These are phyloP conservation scores for Mucor saturninus DNA, from an alignment of 371 early-diverging fungal genomes.

Conservation along the genomic window DNA sequence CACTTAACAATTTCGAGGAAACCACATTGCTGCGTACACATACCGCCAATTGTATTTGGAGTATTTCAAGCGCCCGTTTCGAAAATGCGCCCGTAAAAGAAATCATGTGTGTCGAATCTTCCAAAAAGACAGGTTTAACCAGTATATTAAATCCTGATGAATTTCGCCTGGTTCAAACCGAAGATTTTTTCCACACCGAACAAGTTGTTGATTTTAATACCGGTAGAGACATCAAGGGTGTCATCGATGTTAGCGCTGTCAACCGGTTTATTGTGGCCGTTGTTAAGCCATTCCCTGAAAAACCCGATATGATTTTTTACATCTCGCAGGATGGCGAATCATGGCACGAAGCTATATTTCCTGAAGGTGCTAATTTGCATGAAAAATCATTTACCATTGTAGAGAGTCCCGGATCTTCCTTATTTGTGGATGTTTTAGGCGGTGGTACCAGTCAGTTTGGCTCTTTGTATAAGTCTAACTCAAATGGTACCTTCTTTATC, in stretches of 20 bases:
- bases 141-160: slow-evolving; percentile 51
- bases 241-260: slow-evolving; percentile 67
- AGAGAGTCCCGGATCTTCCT: slow-evolving; percentile 66
- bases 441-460: slow-evolving; percentile 57
- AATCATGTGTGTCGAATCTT: slow-evolving; percentile 72
- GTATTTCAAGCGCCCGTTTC: slow-evolving; percentile 55
- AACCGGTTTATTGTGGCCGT: slow-evolving; percentile 75
- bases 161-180: slow-evolving; percentile 62
- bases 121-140: slow-evolving; percentile 39
- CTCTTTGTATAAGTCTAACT: slow-evolving; percentile 83
- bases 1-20: slow-evolving; percentile 67
- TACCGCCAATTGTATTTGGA: slow-evolving; percentile 74
- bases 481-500: slow-evolving; percentile 88
- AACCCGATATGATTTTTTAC: slow-evolving; percentile 60
- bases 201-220: slow-evolving; percentile 52
- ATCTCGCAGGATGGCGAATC: slow-evolving; percentile 64
- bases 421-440: slow-evolving; percentile 69
- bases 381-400: slow-evolving; percentile 77
- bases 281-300: slow-evolving; percentile 51
- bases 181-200: slow-evolving; percentile 67
- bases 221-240: slow-evolving; percentile 54
- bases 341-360: slow-evolving; percentile 71
- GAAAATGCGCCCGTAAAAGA: slow-evolving; percentile 58
- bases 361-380: slow-evolving; percentile 47
- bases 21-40: slow-evolving; percentile 55